Evolutionary conservation across 257 asterid species (phyloP), one percentile per base, ranked within the genome.

Genomic region (Paulownia fortunei): DNA sequence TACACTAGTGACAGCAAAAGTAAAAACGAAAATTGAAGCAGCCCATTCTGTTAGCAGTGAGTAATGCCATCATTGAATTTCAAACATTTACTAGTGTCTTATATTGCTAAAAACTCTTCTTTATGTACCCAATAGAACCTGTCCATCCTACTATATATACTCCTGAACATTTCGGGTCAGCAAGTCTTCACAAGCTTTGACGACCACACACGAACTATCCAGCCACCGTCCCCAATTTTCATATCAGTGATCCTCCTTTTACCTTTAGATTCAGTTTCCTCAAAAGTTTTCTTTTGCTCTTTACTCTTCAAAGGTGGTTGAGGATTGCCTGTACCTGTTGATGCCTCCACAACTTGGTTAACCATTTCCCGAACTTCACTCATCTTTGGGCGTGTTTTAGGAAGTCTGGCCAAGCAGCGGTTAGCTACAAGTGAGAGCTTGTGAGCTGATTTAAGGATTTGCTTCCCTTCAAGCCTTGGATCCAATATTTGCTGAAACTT

Each of bases 341-440:
- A 86, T 21, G 86, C 87, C 80, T 82, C 92, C 5, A 90, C 79
- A 23, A 96, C 91, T 69, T 84, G 87, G 75, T 81, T 83, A 60
- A 96, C 87, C 99, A 93, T 85, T 83, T 84, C 96, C 61, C 83
- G 80, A 55, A 96, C 94, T 73, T 96, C 97, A 32, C 97, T 87
- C 99, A 93, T 95, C 68, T 87, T 92, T 21, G 99, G 99, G n/a
- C 99, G 91, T 16, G 97, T 46, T 77, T 93, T 95, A 0, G 93
- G 73, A 19, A 87, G 83, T 67, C 94, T 82, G 66, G 91, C 68
- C 85, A 95, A 77, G 91, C 99, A 95, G 63, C 96, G 96, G 81
- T 95, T 95, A 64, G 99, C 99, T 16, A 95, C 85, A 3, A 83
- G 82, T 0, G 99, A 91, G 76, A 95, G 97, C 85, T 85, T 93